Conservation (phyloP, 169 alveolate species). For the Plasmodium gonderi region DNA sequence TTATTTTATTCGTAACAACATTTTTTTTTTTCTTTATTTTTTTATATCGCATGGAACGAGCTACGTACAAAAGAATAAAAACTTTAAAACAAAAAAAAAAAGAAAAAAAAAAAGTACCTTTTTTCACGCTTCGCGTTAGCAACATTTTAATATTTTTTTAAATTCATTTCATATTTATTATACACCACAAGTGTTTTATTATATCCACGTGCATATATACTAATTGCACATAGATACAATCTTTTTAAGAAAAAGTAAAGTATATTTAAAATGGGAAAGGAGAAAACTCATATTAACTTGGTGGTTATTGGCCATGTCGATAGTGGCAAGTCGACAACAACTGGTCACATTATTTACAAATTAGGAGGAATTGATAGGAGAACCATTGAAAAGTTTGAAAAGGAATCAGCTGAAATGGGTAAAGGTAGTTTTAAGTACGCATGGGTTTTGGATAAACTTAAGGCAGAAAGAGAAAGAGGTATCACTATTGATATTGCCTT, state of each 20-base stretch:
- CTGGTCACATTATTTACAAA: constrained; percentile 95
- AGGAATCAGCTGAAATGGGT: constrained; percentile 95
- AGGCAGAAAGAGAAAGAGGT: constrained; percentile 99
- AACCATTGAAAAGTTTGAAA: constrained; percentile 96
- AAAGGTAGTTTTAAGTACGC: constrained; percentile 98
- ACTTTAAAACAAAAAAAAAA: neutral
- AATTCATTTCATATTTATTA: too few species aligned
- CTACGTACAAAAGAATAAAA: too few species aligned
- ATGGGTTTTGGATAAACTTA: constrained; percentile 98
- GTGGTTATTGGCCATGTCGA: constrained; percentile 99
- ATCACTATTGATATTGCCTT: constrained; percentile 98
- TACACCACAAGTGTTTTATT: too few species aligned
- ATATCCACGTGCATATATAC: too few species aligned
- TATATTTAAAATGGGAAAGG: constrained; percentile 82
- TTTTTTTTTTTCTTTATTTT: neutral
- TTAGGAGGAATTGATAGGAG: constrained; percentile 97
- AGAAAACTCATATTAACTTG: constrained; percentile 93
- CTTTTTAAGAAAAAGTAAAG: too few species aligned
- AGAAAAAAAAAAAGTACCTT: neutral
- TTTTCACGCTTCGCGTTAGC: neutral
- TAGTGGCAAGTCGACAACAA: constrained; percentile 97
- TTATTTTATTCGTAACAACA: too few species aligned
- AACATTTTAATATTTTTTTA: too few species aligned
- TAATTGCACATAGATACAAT: too few species aligned
- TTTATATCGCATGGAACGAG: neutral